Conservation (phyloP, 179 eudicot species). For the Sideroxylon spinosum region DNA sequence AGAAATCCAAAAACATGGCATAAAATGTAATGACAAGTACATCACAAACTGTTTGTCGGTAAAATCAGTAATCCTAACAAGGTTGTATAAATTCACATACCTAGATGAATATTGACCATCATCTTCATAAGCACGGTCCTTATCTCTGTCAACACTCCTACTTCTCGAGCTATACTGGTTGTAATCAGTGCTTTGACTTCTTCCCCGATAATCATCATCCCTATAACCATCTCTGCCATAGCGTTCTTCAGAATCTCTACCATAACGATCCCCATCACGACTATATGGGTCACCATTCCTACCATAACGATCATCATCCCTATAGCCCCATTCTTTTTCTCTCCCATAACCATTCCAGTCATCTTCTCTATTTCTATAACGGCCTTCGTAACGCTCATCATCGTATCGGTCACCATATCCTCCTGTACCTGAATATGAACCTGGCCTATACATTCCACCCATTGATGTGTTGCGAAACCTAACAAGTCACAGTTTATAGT, state of each 20-base stretch:
- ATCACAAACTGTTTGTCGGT: not conserved
- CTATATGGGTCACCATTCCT: constrained; percentile 52
- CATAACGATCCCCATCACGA: constrained; percentile 58
- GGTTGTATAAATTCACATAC: constrained; percentile 31
- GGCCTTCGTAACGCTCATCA: constrained; percentile 55
- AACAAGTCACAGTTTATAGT: constrained; percentile 15
- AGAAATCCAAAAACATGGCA: not conserved
- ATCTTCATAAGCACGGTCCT: constrained; percentile 66
- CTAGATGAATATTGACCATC: constrained; percentile 81
- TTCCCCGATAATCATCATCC: constrained; percentile 76
- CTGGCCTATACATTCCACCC: constrained; percentile 77
- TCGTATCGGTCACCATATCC: constrained; percentile 44
- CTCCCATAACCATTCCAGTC: constrained; percentile 83
- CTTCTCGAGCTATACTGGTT: constrained; percentile 59
- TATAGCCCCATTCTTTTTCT: constrained; percentile 63
- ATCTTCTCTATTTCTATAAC: constrained; percentile 58
- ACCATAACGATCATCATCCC: constrained; percentile 68
- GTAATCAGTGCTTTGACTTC: constrained; percentile 62
- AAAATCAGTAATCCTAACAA: not conserved
- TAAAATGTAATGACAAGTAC: not conserved
- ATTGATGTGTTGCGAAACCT: constrained; percentile 67
- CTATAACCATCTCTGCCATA: constrained; percentile 60
- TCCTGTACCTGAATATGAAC: constrained; percentile 20
- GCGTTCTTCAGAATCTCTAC: constrained; percentile 65
- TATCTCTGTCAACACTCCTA: constrained; percentile 76